phyloP scores from a whole-genome alignment of 805 yeast species.

The Saturnispora galanensis region DNA sequence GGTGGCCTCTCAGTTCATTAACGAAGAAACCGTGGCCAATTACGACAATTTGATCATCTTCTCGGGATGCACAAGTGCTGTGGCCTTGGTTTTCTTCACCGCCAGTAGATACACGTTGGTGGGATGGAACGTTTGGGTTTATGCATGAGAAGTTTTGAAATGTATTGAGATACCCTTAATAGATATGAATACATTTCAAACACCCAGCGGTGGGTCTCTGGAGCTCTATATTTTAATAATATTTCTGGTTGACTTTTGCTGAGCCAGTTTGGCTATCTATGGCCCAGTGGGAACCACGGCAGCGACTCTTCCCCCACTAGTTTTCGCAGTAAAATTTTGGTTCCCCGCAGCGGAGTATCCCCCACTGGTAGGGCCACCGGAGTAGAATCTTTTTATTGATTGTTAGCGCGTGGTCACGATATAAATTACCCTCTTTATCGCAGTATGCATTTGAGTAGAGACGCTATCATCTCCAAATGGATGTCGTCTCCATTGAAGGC shows the following conservation, averaged over 20 bases:
- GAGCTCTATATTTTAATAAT: too few relatives aligned
- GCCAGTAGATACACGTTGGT: constrained; percentile 8
- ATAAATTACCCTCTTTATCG: not conserved
- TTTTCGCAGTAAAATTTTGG: too few relatives aligned
- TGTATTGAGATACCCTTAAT: too few relatives aligned
- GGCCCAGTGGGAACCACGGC: too few relatives aligned
- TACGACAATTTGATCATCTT: constrained; percentile 22
- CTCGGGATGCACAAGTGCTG: constrained; percentile 17
- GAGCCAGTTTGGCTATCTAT: too few relatives aligned
- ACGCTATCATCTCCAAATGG: not conserved
- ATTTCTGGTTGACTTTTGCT: too few relatives aligned
- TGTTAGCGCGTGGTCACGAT: not conserved
- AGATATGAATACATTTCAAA: too few relatives aligned
- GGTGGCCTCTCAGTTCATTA: constrained; percentile 39
- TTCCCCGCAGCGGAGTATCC: too few relatives aligned
- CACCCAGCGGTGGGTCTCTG: too few relatives aligned
- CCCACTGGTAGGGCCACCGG: too few relatives aligned
- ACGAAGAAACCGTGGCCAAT: constrained; percentile 14
- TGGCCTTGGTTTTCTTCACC: constrained; percentile 14
- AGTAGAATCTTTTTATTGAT: too few relatives aligned
- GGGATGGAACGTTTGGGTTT: constrained; percentile 23
- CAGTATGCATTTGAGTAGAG: constrained; percentile 2
- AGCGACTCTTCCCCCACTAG: too few relatives aligned
- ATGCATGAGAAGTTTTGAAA: constrained; percentile 11
- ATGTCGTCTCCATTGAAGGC: not conserved